These are phyloP conservation scores for Cryptococcus depauperatus DNA, from an alignment of 1,284 basidiomycete genomes.

Conservation along the genomic window DNA sequence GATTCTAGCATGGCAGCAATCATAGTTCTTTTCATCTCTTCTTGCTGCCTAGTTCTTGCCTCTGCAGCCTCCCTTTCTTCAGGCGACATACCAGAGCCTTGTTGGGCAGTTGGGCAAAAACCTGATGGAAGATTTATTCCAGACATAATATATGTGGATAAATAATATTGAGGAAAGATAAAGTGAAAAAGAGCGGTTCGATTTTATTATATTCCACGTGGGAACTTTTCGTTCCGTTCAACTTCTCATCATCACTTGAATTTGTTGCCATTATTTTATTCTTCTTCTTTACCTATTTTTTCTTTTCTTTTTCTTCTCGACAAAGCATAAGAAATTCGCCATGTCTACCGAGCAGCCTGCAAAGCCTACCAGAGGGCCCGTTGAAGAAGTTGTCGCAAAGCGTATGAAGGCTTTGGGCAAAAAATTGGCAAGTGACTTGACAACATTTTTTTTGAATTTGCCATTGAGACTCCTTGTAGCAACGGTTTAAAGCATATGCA, in stretches of 20 bases:
- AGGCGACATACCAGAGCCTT: constrained; percentile 16
- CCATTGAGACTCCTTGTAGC: constrained; percentile 48
- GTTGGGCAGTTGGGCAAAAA: constrained; percentile 24
- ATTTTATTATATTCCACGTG: no score
- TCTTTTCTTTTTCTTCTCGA: no score
- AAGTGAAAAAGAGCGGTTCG: not conserved
- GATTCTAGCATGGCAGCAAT: constrained; percentile 82
- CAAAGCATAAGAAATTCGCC: no score
- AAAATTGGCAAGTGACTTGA: constrained; percentile 57
- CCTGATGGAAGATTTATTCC: constrained; percentile 41
- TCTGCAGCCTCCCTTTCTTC: constrained; percentile 32
- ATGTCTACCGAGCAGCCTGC: not conserved
- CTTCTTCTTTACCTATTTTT: no score
- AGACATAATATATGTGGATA: constrained; percentile 17
- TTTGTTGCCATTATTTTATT: no score
- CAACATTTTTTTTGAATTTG: no score
- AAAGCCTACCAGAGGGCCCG: constrained; percentile 48
- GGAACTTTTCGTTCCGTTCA: no score
- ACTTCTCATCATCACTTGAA: no score
- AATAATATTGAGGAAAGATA: not conserved
- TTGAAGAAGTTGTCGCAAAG: constrained; percentile 68
- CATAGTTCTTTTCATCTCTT: constrained; percentile 62
- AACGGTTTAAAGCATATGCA: constrained; percentile 62
- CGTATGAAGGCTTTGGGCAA: constrained; percentile 65
- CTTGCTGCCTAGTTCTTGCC: constrained; percentile 42